Conservation (phyloP, 768 basidiomycete species). For the Boletellus ananiceps region DNA sequence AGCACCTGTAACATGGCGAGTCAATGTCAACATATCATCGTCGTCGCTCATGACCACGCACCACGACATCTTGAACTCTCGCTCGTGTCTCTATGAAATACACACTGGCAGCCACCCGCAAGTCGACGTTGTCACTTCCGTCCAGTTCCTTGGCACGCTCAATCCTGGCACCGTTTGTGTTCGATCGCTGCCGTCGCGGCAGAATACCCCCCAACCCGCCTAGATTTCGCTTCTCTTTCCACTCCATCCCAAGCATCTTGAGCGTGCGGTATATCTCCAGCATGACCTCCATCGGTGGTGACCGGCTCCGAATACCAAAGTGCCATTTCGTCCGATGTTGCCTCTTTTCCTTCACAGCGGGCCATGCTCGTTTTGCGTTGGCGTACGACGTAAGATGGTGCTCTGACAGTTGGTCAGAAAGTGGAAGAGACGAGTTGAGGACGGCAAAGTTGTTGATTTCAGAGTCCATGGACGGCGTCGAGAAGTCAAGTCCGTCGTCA, state of each 20-base stretch:
- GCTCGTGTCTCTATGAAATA: slow-evolving; percentile 95
- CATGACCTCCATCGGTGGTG: slow-evolving; percentile 99
- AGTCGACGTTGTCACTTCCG: slow-evolving; percentile 52
- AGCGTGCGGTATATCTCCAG: slow-evolving; percentile 94
- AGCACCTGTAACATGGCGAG: slow-evolving; percentile 53
- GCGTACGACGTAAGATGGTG: slow-evolving; percentile 71
- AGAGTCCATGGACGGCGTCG: slow-evolving; percentile 34
- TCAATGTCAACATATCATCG: background rate
- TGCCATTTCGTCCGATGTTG: slow-evolving; percentile 90
- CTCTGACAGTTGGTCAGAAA: slow-evolving; percentile 58
- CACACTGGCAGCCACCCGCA: slow-evolving; percentile 68
- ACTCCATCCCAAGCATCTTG: slow-evolving; percentile 90
- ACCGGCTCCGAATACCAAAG: slow-evolving; percentile 92
- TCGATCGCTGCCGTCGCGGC: slow-evolving; percentile 31
- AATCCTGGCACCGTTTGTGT: slow-evolving; percentile 39
- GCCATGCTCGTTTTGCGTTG: slow-evolving; percentile 43
- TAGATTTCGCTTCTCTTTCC: slow-evolving; percentile 85
- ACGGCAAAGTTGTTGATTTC: slow-evolving; percentile 73
- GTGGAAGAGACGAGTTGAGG: slow-evolving; percentile 82
- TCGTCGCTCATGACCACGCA: slow-evolving; percentile 36
- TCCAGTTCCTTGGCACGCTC: slow-evolving; percentile 63
- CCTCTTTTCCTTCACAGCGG: slow-evolving; percentile 54
- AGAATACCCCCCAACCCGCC: slow-evolving; percentile 62
- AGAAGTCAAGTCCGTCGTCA: slow-evolving; percentile 49
- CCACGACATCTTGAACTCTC: slow-evolving; percentile 86